These are phyloP conservation scores for Talaromyces sp. DNA, from an alignment of 2,329 filamentous ascomycete species.

Conservation along the genomic window DNA sequence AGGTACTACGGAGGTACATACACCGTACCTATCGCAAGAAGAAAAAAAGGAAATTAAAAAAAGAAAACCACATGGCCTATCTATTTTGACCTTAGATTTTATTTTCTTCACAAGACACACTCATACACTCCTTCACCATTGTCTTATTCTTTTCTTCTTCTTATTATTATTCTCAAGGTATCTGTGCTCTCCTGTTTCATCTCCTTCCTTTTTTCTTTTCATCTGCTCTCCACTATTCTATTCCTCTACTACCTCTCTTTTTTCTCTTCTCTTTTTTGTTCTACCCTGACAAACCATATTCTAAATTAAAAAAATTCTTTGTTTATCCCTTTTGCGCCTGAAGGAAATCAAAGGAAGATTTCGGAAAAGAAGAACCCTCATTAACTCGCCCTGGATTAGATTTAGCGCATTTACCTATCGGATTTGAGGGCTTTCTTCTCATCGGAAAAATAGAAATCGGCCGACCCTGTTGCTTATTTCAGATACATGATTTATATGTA, in stretches of 20 bases:
- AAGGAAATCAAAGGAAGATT: background rate
- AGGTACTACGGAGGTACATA: slow-evolving; percentile 4
- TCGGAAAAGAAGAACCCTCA: background rate
- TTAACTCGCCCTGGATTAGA: background rate
- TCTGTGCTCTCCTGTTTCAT: background rate
- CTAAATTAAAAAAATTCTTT: slow-evolving; percentile 9
- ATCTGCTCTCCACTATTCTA: background rate
- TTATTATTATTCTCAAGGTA: background rate
- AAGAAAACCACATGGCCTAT: slow-evolving; percentile 11
- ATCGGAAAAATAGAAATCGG: background rate
- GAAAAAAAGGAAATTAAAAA: slow-evolving; percentile 7
- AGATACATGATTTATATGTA: background rate
- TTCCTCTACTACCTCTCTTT: too few relatives aligned
- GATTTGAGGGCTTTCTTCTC: background rate
- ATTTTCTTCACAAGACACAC: background rate
- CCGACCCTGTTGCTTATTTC: background rate
- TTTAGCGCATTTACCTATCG: background rate
- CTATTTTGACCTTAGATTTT: slow-evolving; percentile 2
- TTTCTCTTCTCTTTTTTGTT: background rate
- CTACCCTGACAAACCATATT: background rate
- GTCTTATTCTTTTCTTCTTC: slow-evolving; percentile 1
- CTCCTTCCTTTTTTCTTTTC: background rate
- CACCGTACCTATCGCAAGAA: background rate
- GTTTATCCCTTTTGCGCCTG: background rate
- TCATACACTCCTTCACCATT: background rate